Conservation (phyloP, 257 asterid genomes). For the Solanum pennellii region DNA sequence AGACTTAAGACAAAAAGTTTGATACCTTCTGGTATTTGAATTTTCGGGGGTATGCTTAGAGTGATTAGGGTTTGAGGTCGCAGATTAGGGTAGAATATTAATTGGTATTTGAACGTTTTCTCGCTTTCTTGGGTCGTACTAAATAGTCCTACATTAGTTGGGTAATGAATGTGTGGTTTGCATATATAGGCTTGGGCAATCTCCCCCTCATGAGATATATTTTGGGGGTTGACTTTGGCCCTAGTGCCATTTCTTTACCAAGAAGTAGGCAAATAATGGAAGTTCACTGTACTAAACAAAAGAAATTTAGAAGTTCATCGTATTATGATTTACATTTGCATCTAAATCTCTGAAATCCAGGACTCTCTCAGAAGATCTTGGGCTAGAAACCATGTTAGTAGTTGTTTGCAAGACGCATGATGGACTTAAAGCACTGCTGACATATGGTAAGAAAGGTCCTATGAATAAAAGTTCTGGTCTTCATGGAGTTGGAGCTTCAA, state of each 20-base stretch:
- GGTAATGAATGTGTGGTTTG: neutral
- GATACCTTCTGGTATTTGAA: neutral
- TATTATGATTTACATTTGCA: conserved; percentile 10
- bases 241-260: neutral
- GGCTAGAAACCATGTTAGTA: conserved; percentile 60
- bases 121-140: neutral
- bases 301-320: neutral
- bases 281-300: neutral
- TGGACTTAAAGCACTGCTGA: conserved; percentile 53
- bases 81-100: neutral
- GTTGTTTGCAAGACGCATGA: conserved; percentile 64
- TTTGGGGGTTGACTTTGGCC: neutral
- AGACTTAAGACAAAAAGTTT: neutral
- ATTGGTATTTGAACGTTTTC: neutral
- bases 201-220: neutral
- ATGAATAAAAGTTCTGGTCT: conserved; percentile 34
- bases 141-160: neutral
- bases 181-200: neutral
- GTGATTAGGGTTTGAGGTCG: neutral
- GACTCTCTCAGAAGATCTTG: conserved; percentile 61
- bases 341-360: conserved; percentile 25
- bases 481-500: conserved; percentile 43
- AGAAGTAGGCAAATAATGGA: neutral
- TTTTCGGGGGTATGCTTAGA: neutral
- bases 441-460: conserved; percentile 41